Evolutionary conservation across 306 rosid genomes (phyloP), one percentile per base, ranked within the genome.

Genomic region (Coriaria nepalensis): DNA sequence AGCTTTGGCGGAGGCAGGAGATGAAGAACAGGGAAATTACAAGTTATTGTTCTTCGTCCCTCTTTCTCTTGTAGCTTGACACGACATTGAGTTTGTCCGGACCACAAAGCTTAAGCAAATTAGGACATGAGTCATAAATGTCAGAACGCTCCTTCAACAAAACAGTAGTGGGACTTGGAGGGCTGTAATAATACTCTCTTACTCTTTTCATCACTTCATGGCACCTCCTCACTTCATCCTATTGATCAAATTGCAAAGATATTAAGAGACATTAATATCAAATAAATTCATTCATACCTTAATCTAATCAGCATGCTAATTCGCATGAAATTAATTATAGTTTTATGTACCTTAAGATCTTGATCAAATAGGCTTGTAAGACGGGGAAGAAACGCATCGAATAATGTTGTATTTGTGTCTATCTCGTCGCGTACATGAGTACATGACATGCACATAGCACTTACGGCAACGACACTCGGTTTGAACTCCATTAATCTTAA

Each of bases 111-210:
- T 5, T 7, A 13, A 10, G 8, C 10, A 8, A 14, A 15, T 13
- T 41, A 9, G 45, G 45, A 41, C 12, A 41, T 5, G 12, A 46
- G 45, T 57, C 41, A 39, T 10, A 6, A 10, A 53, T 12, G 40
- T 12, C 14, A 39, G 7, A 37, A 9, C 50, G 55, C 15, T 60
- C 62, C 68, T 69, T 53, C 59, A 53, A 45, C 50, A 78, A 15
- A 10, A 73, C 80, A 0, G 78, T 73, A 0, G 80, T 78, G 13
- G 75, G 85, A 59, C 80, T 73, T 53, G 69, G 53, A 50, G 74
- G 73, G 53, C 60, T 53, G 56, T 29, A 13, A 44, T 56, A 14
- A 29, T 42, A 13, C 13, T 9, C 68, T 11, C 52, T 9, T 10
- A 32, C 52, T 13, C 42, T 9, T 52, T 64, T 66, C 84, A 78